Evolutionary conservation across 495 filamentous ascomycete species (phyloP).

Genomic region (Aspergillus bridgeri): DNA sequence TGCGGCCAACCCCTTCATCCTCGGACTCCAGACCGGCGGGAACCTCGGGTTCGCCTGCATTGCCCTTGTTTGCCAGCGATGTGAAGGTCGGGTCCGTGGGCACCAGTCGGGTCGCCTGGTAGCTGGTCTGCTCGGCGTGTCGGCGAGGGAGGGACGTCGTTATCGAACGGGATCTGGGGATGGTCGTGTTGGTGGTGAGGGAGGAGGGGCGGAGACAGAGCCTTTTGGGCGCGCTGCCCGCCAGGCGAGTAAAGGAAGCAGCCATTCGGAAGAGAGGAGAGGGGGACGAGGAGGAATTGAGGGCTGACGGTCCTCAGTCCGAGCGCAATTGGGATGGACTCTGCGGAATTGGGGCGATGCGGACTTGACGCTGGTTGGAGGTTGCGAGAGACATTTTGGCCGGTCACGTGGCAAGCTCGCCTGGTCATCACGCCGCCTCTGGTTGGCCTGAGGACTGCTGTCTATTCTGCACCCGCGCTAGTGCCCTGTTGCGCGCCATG

Average conservation of each 20-base stretch:
- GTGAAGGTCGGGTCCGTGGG: conserved; percentile 57
- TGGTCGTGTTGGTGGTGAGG: conserved; percentile 33
- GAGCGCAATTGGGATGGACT: conserved; percentile 41
- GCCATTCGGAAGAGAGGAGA: conserved; percentile 54
- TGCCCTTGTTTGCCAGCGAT: conserved; percentile 46
- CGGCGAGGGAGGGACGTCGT: conserved; percentile 63
- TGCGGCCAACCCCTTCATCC: conserved; percentile 63
- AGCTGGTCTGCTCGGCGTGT: conserved; percentile 53
- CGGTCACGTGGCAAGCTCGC: conserved; percentile 34
- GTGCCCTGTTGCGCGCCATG: not conserved
- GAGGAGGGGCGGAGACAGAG: conserved; percentile 55
- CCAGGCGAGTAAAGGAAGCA: conserved; percentile 61
- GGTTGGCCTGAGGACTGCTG: conserved; percentile 29
- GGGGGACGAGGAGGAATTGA: conserved; percentile 21
- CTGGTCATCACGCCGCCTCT: conserved; percentile 42
- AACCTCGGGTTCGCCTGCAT: conserved; percentile 37
- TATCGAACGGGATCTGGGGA: conserved; percentile 58
- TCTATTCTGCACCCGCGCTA: conserved; percentile 21
- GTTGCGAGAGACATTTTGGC: conserved; percentile 41
- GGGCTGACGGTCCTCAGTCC: conserved; percentile 39
- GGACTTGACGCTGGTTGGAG: conserved; percentile 30
- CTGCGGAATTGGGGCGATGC: conserved; percentile 32
- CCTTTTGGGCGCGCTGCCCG: conserved; percentile 60
- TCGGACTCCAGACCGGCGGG: conserved; percentile 46
- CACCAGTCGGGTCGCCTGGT: conserved; percentile 58